Evolutionary conservation across 78 protist genomes (phyloP).

Genomic region (Chrysochromulina tobinii): DNA sequence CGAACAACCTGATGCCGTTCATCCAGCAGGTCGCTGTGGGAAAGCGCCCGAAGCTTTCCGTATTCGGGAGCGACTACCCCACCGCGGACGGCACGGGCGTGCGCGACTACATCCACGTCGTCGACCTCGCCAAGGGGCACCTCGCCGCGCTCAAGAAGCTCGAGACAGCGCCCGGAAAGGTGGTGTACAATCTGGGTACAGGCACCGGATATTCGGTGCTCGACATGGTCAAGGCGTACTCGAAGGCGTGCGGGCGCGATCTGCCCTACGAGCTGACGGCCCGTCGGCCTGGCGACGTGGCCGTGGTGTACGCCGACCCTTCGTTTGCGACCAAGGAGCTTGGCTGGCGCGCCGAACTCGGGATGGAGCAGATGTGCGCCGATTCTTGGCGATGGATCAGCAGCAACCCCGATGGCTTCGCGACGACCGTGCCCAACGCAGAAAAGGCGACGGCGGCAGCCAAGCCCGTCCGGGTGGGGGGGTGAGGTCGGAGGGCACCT

Average conservation of each 20-base stretch:
- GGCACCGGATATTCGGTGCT: constrained; percentile 87
- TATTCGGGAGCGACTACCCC: constrained; percentile 93
- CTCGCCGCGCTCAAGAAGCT: constrained; percentile 69
- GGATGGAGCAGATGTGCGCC: constrained; percentile 81
- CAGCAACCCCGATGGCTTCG: constrained; percentile 80
- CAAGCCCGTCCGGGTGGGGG: too few species aligned
- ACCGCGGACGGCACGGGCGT: constrained; percentile 96
- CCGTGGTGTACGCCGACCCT: constrained; percentile 24
- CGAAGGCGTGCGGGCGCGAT: not conserved
- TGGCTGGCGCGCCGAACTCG: constrained; percentile 78
- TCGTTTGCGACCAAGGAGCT: constrained; percentile 39
- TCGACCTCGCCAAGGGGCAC: constrained; percentile 91
- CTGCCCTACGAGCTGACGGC: not conserved
- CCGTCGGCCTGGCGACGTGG: constrained; percentile 68
- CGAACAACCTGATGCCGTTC: constrained; percentile 95
- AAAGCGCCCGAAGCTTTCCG: constrained; percentile 64
- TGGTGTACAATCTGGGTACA: constrained; percentile 83
- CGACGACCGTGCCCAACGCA: not conserved
- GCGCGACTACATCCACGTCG: constrained; percentile 96
- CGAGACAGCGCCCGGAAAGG: not conserved
- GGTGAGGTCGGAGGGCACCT: too few species aligned
- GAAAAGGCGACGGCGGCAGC: too few species aligned
- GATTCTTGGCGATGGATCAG: constrained; percentile 85
- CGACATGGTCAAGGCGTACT: constrained; percentile 77
- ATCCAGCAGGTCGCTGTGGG: constrained; percentile 89